Base-by-base conservation (phyloP, 768 basidiomycete species). In the Boletus eberwhitei region DNA sequence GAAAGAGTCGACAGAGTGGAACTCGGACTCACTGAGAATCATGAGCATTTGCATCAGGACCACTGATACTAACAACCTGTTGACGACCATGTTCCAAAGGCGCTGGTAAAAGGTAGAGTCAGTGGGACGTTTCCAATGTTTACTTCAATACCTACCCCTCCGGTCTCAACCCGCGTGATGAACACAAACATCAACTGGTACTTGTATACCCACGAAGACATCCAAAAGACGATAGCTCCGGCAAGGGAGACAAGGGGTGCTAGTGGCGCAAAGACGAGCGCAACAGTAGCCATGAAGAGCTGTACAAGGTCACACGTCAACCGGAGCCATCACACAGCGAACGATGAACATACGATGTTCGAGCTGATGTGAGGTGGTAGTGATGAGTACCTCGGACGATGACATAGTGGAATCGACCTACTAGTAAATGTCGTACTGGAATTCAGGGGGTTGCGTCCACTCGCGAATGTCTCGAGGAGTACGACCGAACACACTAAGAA, bases 101-200 rank as follows among this genome's bases (percentile, higher is more conserved):
- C 92, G 88, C 91, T 93, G 62, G 6, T 26, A 49, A 57, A 50
- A 32, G 12, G 26, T 24, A 26, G 4, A 13, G 29, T 50, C 43
- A 36, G 43, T 29, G 16, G 46, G 5, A 40, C 11, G 43, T 16
- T 54, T 17, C 39, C 2, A 37, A 48, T 47, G 31, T 24, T 48
- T 17, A 5, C 14, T 24, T 11, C 4, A 22, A 34, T 16, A 81
- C 89, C 60, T 70, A 93, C 90, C 32, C 97, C 97, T 54, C 96
- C 97, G 48, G 87, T 91, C 73, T 99, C 97, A 14, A 93, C 89
- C 58, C 85, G 86, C 7, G 93, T 85, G 45, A 92, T 75, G 67
- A 81, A 95, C 53, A 96, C 92, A 70, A 96, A 98, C 86, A 98
- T 93, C 47, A 98, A 77, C 75, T 95, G 90, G 65, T 98, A 98